Evolutionary conservation across 208 protist species (phyloP).

Genomic region (Crithidia sp.): DNA sequence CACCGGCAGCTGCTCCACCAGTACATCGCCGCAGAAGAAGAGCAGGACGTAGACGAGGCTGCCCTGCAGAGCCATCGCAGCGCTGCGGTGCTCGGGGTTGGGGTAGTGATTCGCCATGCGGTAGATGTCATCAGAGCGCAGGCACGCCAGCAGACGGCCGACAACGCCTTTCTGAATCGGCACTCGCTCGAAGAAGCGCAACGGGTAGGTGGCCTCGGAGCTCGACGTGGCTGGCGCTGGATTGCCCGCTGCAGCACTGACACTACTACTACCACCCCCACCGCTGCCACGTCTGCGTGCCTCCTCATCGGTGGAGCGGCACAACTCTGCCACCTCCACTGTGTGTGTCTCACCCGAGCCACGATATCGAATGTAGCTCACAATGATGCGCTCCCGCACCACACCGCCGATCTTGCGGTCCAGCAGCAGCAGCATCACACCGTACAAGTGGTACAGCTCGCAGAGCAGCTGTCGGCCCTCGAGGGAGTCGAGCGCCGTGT

Average conservation of each 20-base stretch:
- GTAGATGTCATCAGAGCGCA: conserved; percentile 97
- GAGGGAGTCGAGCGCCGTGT: conserved; percentile 91
- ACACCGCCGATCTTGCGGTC: conserved; percentile 93
- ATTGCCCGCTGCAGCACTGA: background rate
- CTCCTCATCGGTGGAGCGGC: conserved; percentile 89
- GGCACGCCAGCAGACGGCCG: conserved; percentile 90
- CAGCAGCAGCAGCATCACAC: conserved; percentile 96
- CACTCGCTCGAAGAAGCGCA: conserved; percentile 93
- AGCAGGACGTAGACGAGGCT: conserved; percentile 97
- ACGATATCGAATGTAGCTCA: conserved; percentile 97
- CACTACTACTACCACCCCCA: background rate
- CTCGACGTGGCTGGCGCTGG: background rate
- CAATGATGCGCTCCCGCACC: conserved; percentile 96
- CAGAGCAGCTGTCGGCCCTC: conserved; percentile 97
- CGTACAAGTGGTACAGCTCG: conserved; percentile 95
- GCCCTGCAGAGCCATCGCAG: conserved; percentile 93
- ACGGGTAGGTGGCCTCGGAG: conserved; percentile 86
- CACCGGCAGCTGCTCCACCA: conserved; percentile 85
- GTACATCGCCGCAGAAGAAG: conserved; percentile 96
- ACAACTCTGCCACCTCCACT: conserved; percentile 96
- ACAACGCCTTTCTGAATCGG: conserved; percentile 74
- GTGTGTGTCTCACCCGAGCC: conserved; percentile 89
- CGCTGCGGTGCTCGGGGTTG: conserved; percentile 94
- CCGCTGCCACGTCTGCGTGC: background rate
- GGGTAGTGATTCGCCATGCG: conserved; percentile 92